Conservation (phyloP, 306 rosid genomes). For the Inga laurina region DNA sequence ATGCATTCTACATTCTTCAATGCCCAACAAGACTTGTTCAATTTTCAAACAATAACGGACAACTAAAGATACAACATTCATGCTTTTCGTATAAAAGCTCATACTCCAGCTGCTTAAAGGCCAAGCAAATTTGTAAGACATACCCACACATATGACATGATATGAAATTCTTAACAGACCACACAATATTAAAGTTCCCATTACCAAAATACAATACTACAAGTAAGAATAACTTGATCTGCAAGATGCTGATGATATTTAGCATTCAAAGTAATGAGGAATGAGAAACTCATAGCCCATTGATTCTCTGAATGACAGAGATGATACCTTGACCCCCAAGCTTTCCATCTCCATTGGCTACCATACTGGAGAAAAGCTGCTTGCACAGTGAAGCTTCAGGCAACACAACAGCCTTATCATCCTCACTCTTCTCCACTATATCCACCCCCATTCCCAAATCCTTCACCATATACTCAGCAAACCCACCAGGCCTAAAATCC, state of each 20-base stretch:
- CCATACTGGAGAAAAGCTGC: slow-evolving; percentile 72
- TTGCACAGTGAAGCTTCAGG: slow-evolving; percentile 78
- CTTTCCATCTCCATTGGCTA: slow-evolving; percentile 77
- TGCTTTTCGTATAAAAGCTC: neutral
- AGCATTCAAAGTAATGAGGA: neutral
- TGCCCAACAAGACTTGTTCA: neutral
- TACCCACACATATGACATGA: neutral
- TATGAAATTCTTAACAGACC: neutral
- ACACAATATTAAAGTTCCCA: neutral
- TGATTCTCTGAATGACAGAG: slow-evolving; percentile 69
- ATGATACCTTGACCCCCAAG: slow-evolving; percentile 75
- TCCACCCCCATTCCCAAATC: slow-evolving; percentile 88
- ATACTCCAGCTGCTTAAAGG: neutral
- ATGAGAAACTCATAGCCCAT: slow-evolving; percentile 45
- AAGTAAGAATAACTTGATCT: neutral
- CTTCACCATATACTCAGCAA: slow-evolving; percentile 76
- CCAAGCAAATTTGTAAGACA: neutral
- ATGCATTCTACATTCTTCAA: neutral
- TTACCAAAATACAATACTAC: neutral
- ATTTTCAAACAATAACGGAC: neutral
- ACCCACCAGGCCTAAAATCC: slow-evolving; percentile 75
- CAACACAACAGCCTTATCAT: slow-evolving; percentile 51
- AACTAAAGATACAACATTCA: neutral
- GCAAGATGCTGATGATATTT: neutral
- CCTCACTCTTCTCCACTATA: slow-evolving; percentile 53